phyloP scores from a whole-genome alignment of 2,329 filamentous ascomycete species.

The Trichoderma sp. region DNA sequence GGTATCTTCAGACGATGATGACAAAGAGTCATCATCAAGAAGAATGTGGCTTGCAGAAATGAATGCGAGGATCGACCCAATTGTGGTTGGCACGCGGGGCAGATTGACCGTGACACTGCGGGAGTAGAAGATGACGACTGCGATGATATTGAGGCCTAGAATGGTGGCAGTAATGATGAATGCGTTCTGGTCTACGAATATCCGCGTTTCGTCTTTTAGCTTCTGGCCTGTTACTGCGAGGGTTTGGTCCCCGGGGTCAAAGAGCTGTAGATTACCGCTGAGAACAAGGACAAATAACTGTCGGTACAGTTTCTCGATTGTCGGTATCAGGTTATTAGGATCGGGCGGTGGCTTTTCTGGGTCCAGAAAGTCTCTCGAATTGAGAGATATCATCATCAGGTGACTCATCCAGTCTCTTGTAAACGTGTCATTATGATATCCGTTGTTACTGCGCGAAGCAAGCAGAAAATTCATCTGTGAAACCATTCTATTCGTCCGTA shows the following conservation, averaged over 20 bases:
- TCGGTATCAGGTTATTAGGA: conserved; percentile 10
- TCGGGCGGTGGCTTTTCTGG: conserved; percentile 30
- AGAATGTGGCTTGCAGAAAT: conserved; percentile 42
- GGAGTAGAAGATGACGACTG: conserved; percentile 47
- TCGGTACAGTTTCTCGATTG: conserved; percentile 32
- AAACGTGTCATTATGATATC: conserved; percentile 50
- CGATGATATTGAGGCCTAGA: conserved; percentile 46
- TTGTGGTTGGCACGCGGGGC: conserved; percentile 52
- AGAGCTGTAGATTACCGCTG: conserved; percentile 44
- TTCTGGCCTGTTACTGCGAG: conserved; percentile 25
- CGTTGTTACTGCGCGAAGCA: no score
- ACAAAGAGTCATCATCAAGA: neutral
- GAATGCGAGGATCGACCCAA: conserved; percentile 51
- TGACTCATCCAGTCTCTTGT: conserved; percentile 51
- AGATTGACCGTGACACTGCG: conserved; percentile 46
- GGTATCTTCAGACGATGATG: neutral
- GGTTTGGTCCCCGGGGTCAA: conserved; percentile 31
- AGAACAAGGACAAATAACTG: conserved; percentile 38
- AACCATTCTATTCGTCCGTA: neutral
- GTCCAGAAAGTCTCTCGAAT: conserved; percentile 39
- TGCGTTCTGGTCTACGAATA: conserved; percentile 52
- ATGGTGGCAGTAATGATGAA: conserved; percentile 49
- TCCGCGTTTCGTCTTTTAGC: conserved; percentile 37
- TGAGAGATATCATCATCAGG: conserved; percentile 38
- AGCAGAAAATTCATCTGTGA: neutral